phyloP scores from a whole-genome alignment of 257 asterid species.

The Fraxinus anomala region DNA sequence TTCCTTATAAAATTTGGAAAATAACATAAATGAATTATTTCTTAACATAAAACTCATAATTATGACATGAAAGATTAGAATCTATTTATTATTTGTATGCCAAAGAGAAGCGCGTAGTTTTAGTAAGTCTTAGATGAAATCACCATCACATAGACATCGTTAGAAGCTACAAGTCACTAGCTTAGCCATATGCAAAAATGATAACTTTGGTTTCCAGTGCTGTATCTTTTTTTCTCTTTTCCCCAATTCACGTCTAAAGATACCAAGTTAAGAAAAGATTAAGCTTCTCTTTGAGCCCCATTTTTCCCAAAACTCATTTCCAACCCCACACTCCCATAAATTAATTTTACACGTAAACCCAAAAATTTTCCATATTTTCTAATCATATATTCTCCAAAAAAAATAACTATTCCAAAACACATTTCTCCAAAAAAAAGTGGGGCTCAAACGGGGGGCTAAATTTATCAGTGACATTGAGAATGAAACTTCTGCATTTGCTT shows the following conservation, averaged over 20 bases:
- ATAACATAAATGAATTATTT: neutral
- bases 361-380: no score
- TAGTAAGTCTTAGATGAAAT: neutral
- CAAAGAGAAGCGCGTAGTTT: neutral
- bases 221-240: neutral
- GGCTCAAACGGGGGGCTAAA: neutral
- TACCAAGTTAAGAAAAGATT: neutral
- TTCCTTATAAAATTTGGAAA: neutral
- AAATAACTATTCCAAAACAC: no score
- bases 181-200: neutral
- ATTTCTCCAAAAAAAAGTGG: no score
- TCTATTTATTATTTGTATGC: neutral
- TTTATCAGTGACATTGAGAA: neutral
- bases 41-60: neutral
- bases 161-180: neutral
- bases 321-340: no score
- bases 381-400: no score
- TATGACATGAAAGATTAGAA: neutral
- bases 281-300: no score
- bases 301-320: no score
- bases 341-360: no score
- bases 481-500: neutral
- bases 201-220: neutral
- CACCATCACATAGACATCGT: neutral
- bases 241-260: neutral